Percentiles rank a stretch among this genome's conserved stretches.
Conservation (phyloP, 2,329 filamentous ascomycete species). For the Arthrobotrys sinensis region DNA sequence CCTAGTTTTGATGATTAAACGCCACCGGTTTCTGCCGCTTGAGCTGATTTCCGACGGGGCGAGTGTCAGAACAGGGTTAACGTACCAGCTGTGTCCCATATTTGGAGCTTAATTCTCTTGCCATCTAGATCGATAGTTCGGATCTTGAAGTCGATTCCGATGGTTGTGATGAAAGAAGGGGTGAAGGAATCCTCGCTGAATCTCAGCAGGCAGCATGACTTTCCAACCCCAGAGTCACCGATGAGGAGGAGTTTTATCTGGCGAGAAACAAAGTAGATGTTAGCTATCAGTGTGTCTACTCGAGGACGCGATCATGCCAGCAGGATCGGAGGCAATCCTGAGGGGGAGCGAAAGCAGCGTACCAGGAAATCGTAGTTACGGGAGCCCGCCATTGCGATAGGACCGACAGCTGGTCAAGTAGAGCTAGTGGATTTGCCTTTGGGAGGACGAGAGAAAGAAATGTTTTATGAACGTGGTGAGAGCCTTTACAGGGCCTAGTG, state of each 20-base stretch:
- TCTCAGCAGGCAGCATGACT: slow-evolving; percentile 95
- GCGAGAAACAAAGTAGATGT: slow-evolving; percentile 63
- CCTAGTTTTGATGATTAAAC: slow-evolving; percentile 14
- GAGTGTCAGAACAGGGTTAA: slow-evolving; percentile 4
- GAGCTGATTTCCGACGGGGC: slow-evolving; percentile 18
- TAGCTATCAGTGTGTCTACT: slow-evolving; percentile 56
- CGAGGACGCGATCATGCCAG: slow-evolving; percentile 61
- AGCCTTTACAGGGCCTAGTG: neutral
- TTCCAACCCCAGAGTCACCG: slow-evolving; percentile 95
- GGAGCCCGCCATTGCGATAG: slow-evolving; percentile 84
- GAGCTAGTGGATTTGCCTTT: neutral
- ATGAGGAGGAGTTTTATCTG: slow-evolving; percentile 98
- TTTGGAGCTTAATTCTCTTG: slow-evolving; percentile 98
- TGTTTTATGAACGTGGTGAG: slow-evolving; percentile 8
- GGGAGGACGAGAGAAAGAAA: slow-evolving; percentile 1
- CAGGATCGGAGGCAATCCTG: slow-evolving; percentile 54
- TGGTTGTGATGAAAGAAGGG: slow-evolving; percentile 97
- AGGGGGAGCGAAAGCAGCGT: slow-evolving; percentile 68
- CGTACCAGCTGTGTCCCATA: slow-evolving; percentile 92
- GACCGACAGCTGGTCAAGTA: slow-evolving; percentile 13
- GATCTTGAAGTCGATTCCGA: slow-evolving; percentile 99
- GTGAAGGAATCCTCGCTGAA: slow-evolving; percentile 99
- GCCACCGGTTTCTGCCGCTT: slow-evolving; percentile 46
- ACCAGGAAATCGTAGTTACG: slow-evolving; percentile 99
- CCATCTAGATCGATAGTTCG: slow-evolving; percentile 98